A percentile compares a stretch with the other conserved stretches of the same genome.
Conservation (phyloP, 805 yeast genomes). For the Maudiozyma serrabonitensis region DNA sequence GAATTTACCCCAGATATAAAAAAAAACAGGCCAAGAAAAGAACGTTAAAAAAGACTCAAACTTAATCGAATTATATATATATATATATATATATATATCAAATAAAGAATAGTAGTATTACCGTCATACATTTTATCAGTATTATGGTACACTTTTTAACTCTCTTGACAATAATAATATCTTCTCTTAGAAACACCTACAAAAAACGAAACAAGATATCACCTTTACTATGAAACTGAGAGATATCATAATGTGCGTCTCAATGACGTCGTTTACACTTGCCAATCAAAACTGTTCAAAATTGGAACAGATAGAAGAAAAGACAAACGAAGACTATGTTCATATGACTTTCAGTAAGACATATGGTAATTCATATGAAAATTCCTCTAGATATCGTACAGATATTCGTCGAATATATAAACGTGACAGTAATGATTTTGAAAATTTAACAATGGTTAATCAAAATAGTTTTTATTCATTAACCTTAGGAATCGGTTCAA, state of each 20-base stretch:
- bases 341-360: constrained; percentile 16
- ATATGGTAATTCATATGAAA: constrained; percentile 13
- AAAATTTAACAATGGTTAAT: constrained; percentile 30
- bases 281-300: not conserved
- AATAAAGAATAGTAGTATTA: no score
- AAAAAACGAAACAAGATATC: no score
- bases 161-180: no score
- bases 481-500: constrained; percentile 43
- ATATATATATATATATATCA: no score
- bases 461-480: constrained; percentile 37
- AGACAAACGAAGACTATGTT: constrained; percentile 2
- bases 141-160: no score
- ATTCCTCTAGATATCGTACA: not conserved
- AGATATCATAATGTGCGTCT: not conserved
- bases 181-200: no score
- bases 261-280: not conserved
- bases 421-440: constrained; percentile 17
- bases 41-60: no score
- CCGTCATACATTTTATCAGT: no score
- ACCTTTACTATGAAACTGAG: not conserved
- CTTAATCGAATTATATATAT: no score
- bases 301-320: not conserved
- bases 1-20: no score
- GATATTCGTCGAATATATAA: constrained; percentile 8
- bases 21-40: no score